Evolutionary conservation across 2,329 filamentous ascomycete species (phyloP).

Genomic region (Colletotrichum caudatum): DNA sequence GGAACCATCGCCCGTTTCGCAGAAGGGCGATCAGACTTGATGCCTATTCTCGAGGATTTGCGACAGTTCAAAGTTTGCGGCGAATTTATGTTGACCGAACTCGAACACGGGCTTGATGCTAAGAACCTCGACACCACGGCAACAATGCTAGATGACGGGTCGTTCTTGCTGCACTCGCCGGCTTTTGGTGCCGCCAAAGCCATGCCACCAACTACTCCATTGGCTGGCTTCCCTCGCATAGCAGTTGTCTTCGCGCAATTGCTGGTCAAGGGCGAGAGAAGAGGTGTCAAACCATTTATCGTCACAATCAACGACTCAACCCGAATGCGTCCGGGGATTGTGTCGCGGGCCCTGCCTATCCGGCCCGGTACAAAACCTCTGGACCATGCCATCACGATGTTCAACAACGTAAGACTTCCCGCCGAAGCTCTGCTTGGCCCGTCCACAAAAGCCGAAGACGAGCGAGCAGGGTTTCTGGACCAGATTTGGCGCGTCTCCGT

Average conservation of each 20-base stretch:
- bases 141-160: background rate
- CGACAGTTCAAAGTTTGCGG: no score
- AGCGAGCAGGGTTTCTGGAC: constrained; percentile 46
- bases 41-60: no score
- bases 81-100: no score
- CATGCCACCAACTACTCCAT: background rate
- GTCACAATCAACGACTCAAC: no score
- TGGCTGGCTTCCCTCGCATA: background rate
- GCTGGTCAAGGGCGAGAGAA: background rate
- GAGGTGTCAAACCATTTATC: no score
- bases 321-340: constrained; percentile 43
- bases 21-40: no score
- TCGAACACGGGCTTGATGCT: background rate
- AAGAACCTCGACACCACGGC: background rate
- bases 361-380: constrained; percentile 48
- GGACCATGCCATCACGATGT: constrained; percentile 51
- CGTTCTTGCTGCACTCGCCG: background rate
- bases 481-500: constrained; percentile 46
- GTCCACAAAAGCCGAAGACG: constrained; percentile 32
- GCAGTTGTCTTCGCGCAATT: background rate
- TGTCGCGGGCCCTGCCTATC: constrained; percentile 45
- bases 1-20: no score
- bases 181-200: background rate
- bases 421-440: constrained; percentile 47
- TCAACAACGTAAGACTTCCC: constrained; percentile 48